phyloP scores from a whole-genome alignment of 2,329 filamentous ascomycete genomes.

The Scedosporium boydii region DNA sequence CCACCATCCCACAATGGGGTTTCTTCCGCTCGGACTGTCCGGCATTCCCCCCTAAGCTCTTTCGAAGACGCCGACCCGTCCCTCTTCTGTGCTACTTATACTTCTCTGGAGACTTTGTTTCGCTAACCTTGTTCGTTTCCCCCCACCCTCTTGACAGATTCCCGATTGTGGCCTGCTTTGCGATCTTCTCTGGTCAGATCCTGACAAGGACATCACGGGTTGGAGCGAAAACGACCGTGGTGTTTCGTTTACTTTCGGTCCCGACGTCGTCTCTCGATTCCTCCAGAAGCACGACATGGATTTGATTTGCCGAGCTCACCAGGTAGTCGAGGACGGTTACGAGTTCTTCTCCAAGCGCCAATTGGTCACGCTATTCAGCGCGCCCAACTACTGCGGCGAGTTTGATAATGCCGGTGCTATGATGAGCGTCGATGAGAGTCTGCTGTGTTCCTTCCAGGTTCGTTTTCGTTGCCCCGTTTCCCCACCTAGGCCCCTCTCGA shows the following conservation, averaged over 20 bases:
- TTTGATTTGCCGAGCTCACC: slow-evolving; percentile 94
- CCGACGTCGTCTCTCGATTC: slow-evolving; percentile 94
- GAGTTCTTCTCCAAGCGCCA: slow-evolving; percentile 99
- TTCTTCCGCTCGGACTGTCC: neutral
- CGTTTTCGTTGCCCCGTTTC: slow-evolving; percentile 30
- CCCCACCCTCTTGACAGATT: slow-evolving; percentile 53
- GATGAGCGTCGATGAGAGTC: slow-evolving; percentile 99
- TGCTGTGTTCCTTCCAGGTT: slow-evolving; percentile 98
- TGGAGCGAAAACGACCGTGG: slow-evolving; percentile 99
- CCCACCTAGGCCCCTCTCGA: neutral
- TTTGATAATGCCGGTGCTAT: slow-evolving; percentile 99
- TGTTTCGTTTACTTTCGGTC: slow-evolving; percentile 97
- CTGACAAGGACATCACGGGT: slow-evolving; percentile 97
- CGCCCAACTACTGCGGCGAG: slow-evolving; percentile 98
- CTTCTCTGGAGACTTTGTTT: too few species aligned
- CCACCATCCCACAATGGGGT: neutral
- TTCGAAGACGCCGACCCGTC: neutral
- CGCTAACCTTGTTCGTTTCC: neutral
- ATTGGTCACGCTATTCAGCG: slow-evolving; percentile 93
- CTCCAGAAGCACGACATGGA: slow-evolving; percentile 99
- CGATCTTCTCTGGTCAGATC: slow-evolving; percentile 97
- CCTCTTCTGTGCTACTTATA: too few species aligned
- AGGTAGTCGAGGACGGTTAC: slow-evolving; percentile 98
- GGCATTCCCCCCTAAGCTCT: neutral
- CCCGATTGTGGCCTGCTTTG: slow-evolving; percentile 95